Percentiles rank a stretch among this genome's conserved stretches.
Evolutionary conservation across 495 filamentous ascomycete genomes (phyloP).

Genomic region (Trichoderma erinaceum): DNA sequence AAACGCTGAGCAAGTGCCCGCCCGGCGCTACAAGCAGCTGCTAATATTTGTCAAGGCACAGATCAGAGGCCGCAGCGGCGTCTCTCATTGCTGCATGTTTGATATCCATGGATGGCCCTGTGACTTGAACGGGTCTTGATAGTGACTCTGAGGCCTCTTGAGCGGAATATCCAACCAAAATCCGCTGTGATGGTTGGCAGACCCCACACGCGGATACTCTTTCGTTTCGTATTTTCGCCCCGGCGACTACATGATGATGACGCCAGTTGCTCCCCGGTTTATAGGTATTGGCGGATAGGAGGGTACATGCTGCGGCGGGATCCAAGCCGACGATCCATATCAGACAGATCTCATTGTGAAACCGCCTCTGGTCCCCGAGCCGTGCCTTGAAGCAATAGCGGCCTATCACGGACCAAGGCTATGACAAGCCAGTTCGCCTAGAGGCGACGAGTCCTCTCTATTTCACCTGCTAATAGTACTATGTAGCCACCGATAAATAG

Average conservation of each 20-base stretch:
- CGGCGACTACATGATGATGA: neutral
- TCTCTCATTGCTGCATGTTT: neutral
- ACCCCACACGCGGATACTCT: neutral
- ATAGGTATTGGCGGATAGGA: neutral
- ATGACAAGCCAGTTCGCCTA: slow-evolving; percentile 5
- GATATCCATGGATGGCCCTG: neutral
- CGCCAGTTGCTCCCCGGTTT: neutral
- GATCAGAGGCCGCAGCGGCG: neutral
- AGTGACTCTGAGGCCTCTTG: slow-evolving; percentile 7
- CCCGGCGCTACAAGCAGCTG: neutral
- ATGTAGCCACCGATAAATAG: neutral
- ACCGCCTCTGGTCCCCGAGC: slow-evolving; percentile 4
- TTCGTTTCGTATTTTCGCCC: neutral
- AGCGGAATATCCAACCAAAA: neutral
- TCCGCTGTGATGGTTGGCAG: neutral
- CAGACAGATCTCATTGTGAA: slow-evolving; percentile 13
- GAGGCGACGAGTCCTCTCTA: neutral
- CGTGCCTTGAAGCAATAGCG: neutral
- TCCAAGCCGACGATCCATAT: neutral
- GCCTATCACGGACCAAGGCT: neutral
- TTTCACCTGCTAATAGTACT: neutral
- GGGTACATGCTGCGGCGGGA: neutral
- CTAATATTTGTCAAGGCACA: neutral
- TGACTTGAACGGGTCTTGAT: neutral
- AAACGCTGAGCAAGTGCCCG: neutral